These are phyloP conservation scores for Ogataea hybrid DNA, from an alignment of 1,139 yeast genomes.

Conservation along the genomic window DNA sequence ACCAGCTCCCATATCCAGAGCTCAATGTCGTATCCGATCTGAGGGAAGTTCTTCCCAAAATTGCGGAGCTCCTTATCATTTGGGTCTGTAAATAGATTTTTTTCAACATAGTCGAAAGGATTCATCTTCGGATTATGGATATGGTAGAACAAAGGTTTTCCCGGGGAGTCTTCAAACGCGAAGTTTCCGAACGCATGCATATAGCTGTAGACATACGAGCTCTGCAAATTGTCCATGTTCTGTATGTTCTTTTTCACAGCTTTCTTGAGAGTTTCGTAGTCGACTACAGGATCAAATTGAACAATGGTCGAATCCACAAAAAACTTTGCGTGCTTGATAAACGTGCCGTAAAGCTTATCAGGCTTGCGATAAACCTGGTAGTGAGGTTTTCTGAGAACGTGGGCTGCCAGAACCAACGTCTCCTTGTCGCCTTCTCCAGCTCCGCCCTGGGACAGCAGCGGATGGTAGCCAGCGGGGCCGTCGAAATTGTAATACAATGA, in stretches of 20 bases:
- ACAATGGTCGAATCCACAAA: constrained; percentile 45
- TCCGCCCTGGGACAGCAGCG: constrained; percentile 53
- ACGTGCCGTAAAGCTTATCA: constrained; percentile 27
- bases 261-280: constrained; percentile 36
- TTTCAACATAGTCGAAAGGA: constrained; percentile 25
- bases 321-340: constrained; percentile 28
- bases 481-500: constrained; percentile 55
- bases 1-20: constrained; percentile 27
- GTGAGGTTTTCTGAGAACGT: constrained; percentile 45
- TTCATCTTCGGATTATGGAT: constrained; percentile 32
- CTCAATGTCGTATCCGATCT: constrained; percentile 28
- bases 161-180: constrained; percentile 19
- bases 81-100: constrained; percentile 23
- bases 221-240: constrained; percentile 17
- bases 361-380: constrained; percentile 49
- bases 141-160: constrained; percentile 30
- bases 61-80: constrained; percentile 23
- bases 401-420: constrained; percentile 61
- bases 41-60: constrained; percentile 26
- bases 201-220: constrained; percentile 24
- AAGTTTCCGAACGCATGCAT: constrained; percentile 21
- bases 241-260: constrained; percentile 16
- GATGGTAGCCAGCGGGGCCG: constrained; percentile 55
- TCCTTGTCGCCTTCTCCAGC: constrained; percentile 68
- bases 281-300: constrained; percentile 64